Conservation (phyloP, 441 rosid genomes). For the Populus tomentosa region DNA sequence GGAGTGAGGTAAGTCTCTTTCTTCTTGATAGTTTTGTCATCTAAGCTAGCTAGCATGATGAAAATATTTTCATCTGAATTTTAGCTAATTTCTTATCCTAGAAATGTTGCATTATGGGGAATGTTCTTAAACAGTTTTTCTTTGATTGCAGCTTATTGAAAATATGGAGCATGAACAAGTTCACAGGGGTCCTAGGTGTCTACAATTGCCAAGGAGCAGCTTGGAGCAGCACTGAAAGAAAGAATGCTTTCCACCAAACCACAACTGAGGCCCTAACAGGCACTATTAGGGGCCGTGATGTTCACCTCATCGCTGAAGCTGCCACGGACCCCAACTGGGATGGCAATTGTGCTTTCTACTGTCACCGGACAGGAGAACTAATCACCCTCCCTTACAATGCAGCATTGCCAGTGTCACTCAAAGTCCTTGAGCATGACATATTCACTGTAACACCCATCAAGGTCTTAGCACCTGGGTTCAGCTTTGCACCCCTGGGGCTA, state of each 20-base stretch:
- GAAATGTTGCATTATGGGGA: background rate
- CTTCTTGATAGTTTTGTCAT: background rate
- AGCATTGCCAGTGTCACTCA: constrained; percentile 70
- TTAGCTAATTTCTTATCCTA: background rate
- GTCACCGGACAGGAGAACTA: constrained; percentile 47
- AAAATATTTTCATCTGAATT: background rate
- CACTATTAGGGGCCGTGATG: constrained; percentile 55
- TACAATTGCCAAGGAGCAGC: constrained; percentile 99
- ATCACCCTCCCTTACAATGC: constrained; percentile 50
- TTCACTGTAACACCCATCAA: constrained; percentile 62
- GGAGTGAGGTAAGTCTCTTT: constrained; percentile 52
- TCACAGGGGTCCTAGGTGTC: constrained; percentile 77
- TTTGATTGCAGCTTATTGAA: constrained; percentile 66
- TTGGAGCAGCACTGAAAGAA: constrained; percentile 62
- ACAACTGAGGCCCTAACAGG: constrained; percentile 47
- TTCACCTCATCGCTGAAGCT: constrained; percentile 68
- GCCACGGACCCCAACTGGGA: constrained; percentile 52
- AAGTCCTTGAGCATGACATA: constrained; percentile 56
- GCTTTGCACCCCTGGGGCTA: constrained; percentile 78
- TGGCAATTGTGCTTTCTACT: constrained; percentile 60
- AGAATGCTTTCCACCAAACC: constrained; percentile 70
- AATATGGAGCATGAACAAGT: constrained; percentile 98
- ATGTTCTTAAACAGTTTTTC: background rate
- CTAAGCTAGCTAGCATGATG: background rate
- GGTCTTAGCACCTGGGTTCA: constrained; percentile 43